A percentile compares a stretch with the other conserved stretches of the same genome.
Evolutionary conservation across 371 early-diverging fungal species (phyloP).

Genomic region (Synchytrium microbalum): DNA sequence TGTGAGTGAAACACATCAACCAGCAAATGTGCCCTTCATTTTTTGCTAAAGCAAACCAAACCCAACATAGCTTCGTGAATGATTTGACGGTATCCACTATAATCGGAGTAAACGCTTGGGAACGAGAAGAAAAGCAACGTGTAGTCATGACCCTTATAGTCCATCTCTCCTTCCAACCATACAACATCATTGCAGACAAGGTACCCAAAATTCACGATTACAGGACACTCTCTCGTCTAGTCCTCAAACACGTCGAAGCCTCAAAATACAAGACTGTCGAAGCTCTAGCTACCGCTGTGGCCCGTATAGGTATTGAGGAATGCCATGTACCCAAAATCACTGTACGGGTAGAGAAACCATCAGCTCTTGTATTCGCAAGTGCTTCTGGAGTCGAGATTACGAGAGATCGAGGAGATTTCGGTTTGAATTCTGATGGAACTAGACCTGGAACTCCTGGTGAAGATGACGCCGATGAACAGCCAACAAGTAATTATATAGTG

Average conservation of each 20-base stretch:
- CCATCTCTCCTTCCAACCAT: constrained; percentile 45
- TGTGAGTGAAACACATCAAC: not conserved
- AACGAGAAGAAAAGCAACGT: constrained; percentile 87
- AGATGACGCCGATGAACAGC: not conserved
- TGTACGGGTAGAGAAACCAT: constrained; percentile 42
- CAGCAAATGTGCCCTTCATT: not conserved
- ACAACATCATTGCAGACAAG: constrained; percentile 33
- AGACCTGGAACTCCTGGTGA: not conserved
- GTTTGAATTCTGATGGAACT: constrained; percentile 1
- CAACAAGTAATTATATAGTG: not conserved
- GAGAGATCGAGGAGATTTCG: constrained; percentile 16
- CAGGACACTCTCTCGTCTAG: constrained; percentile 73
- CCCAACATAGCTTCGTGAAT: constrained; percentile 66
- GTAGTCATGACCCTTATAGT: constrained; percentile 73
- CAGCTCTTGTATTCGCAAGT: constrained; percentile 39
- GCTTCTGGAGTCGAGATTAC: constrained; percentile 40
- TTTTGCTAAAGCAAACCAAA: constrained; percentile 5
- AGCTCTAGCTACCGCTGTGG: constrained; percentile 36
- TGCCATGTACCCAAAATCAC: constrained; percentile 63
- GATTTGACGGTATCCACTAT: constrained; percentile 66
- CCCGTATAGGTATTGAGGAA: constrained; percentile 47
- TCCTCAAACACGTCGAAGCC: constrained; percentile 54
- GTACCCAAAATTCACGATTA: constrained; percentile 64
- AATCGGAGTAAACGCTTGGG: constrained; percentile 93
- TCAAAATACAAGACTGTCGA: constrained; percentile 45